Evolutionary conservation across 352 stramenopile genomes (phyloP).

Genomic region (Globisporangium viniferum): DNA sequence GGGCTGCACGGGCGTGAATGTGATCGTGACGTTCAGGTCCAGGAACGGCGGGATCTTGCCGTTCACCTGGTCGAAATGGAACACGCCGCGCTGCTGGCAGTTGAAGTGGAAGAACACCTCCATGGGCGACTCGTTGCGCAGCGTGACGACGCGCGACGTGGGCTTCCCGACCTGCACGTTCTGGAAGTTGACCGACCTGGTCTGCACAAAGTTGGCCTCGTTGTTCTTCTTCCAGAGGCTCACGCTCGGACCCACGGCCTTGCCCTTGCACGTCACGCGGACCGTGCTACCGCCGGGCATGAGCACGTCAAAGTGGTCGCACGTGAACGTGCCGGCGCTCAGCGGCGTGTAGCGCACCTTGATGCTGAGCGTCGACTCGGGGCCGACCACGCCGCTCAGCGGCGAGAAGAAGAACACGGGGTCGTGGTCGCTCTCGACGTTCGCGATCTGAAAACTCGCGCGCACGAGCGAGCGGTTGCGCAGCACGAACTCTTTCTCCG

Average conservation of each 20-base stretch:
- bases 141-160: slow-evolving; percentile 68
- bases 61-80: slow-evolving; percentile 77
- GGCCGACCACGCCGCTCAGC: slow-evolving; percentile 55
- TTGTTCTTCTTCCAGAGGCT: slow-evolving; percentile 84
- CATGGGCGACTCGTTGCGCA: slow-evolving; percentile 78
- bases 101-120: slow-evolving; percentile 81
- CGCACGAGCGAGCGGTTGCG: slow-evolving; percentile 90
- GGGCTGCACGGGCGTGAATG: slow-evolving; percentile 65
- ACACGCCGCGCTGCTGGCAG: slow-evolving; percentile 68
- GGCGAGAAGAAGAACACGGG: slow-evolving; percentile 85
- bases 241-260: slow-evolving; percentile 54
- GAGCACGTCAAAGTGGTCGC: slow-evolving; percentile 87
- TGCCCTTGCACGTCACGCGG: slow-evolving; percentile 66
- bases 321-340: slow-evolving; percentile 85
- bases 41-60: slow-evolving; percentile 80
- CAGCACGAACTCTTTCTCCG: slow-evolving; percentile 81
- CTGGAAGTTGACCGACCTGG: slow-evolving; percentile 87
- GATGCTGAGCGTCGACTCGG: slow-evolving; percentile 68
- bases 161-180: slow-evolving; percentile 70
- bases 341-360: slow-evolving; percentile 78
- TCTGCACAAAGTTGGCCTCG: slow-evolving; percentile 65
- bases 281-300: slow-evolving; percentile 88
- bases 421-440: slow-evolving; percentile 83
- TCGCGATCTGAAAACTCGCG: slow-evolving; percentile 68
- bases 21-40: slow-evolving; percentile 78